Evolutionary conservation across 2,329 filamentous ascomycete genomes (phyloP), one percentile per base, ranked within the genome.

Genomic region (Arthrobotrys pseudoclavata): DNA sequence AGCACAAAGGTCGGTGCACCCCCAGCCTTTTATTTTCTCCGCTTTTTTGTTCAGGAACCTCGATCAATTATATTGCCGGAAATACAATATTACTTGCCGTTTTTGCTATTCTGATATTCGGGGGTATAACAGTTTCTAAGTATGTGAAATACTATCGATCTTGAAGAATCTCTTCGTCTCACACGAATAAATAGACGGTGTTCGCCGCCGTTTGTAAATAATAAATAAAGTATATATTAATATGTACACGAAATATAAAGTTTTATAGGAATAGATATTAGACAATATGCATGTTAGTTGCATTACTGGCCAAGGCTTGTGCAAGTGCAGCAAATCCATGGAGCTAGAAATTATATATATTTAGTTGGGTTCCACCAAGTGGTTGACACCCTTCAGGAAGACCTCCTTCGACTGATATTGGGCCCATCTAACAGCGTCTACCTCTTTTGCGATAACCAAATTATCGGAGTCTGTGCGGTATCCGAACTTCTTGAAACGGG

Each of bases 241-340:
- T 57, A 57, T 57, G 29, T 57, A 57, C 52, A 57, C 13, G 29
- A 57, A 37, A 20, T 4, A 18, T 45, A n/a, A 22, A 53, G 26
- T 10, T 53, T 18, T 34, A 5, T n/a, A 55, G 5, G 13, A 57
- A 34, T 55, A 18, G 15, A 18, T 34, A 57, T 57, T 57, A 37
- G n/a, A 37, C 13, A 37, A 37, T 57, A 53, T 34, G 26, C 52
- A 55, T 37, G 13, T 53, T 13, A 15, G 52, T n/a, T 13, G 22
- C 18, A 53, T 13, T 18, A 31, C 7, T 18, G 1, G 42, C 42
- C 3, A 20, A n/a, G 2, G 1, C 18, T 45, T 20, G 42, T 9
- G n/a, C 42, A 20, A 6, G 15, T 7, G n/a, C 4, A 45, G 18
- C 2, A n/a, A 9, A 4, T 18, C 15, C n/a, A 42, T 42, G 4